Evolutionary conservation across 2,329 filamentous ascomycete genomes (phyloP).

Genomic region (Diaporthe citrichinensis): DNA sequence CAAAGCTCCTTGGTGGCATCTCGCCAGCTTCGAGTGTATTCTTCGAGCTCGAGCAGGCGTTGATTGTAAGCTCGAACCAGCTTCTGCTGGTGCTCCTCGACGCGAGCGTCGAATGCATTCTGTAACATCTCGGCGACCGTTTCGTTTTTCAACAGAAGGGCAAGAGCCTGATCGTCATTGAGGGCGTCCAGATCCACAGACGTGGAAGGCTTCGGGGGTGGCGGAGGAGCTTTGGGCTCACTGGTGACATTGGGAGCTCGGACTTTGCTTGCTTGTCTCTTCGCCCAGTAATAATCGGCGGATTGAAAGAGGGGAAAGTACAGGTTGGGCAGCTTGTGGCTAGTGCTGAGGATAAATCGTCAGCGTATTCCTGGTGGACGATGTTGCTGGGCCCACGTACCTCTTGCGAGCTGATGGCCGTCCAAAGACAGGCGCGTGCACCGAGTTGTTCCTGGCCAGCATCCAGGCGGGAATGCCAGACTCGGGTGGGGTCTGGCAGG

Average conservation of each 20-base stretch:
- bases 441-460: constrained; percentile 14
- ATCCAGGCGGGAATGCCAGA: neutral
- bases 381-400: neutral
- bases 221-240: neutral
- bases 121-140: constrained; percentile 7
- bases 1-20: constrained; percentile 22
- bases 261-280: too few relatives aligned
- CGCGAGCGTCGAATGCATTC: neutral
- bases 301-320: neutral
- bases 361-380: neutral
- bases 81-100: constrained; percentile 32
- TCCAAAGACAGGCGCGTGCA: neutral
- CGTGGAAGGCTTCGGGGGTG: neutral
- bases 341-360: neutral
- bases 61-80: constrained; percentile 13
- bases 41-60: constrained; percentile 15
- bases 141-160: neutral
- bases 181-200: neutral
- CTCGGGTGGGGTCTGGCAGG: neutral
- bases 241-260: neutral
- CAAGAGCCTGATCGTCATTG: constrained; percentile 27
- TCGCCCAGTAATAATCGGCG: neutral
- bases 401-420: constrained; percentile 1
- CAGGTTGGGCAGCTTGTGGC: neutral
- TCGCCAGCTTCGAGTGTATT: constrained; percentile 33